A percentile compares a stretch with the other conserved stretches of the same genome.
Conservation (phyloP, 768 basidiomycete species). For the Phylloporus arenicola region DNA sequence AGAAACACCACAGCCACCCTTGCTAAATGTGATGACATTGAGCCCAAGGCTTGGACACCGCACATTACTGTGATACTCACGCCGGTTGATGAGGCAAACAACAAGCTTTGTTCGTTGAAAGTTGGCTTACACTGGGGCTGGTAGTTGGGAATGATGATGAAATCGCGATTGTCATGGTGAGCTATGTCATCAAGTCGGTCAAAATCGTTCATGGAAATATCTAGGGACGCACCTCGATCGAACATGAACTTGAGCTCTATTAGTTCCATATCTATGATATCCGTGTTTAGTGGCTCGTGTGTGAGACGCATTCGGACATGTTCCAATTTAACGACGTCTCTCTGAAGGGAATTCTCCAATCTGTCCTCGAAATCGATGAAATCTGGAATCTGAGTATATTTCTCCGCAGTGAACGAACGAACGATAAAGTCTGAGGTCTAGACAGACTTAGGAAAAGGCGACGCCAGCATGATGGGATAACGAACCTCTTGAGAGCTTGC, state of each 20-base stretch:
- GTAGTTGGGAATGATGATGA: conserved; percentile 69
- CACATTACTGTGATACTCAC: conserved; percentile 36
- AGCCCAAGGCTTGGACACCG: neutral
- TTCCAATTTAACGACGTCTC: conserved; percentile 78
- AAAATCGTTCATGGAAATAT: conserved; percentile 1
- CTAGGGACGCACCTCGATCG: conserved; percentile 52
- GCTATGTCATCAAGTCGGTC: conserved; percentile 34
- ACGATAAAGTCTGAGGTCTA: conserved; percentile 79
- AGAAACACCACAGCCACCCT: conserved; percentile 67
- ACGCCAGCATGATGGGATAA: neutral
- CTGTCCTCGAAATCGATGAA: conserved; percentile 78
- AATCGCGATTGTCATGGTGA: conserved; percentile 86
- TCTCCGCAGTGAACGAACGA: conserved; percentile 72
- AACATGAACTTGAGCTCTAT: conserved; percentile 82
- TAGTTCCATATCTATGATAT: conserved; percentile 76
- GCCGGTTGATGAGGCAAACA: conserved; percentile 59
- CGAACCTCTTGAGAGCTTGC: conserved; percentile 74
- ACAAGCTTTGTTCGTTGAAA: conserved; percentile 62
- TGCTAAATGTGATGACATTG: conserved; percentile 35
- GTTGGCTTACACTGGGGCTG: conserved; percentile 52
- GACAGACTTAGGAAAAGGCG: conserved; percentile 4
- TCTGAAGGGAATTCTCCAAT: conserved; percentile 79
- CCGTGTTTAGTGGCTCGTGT: conserved; percentile 65
- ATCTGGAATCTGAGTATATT: conserved; percentile 86
- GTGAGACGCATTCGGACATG: conserved; percentile 78